Base-by-base conservation (phyloP, 2,329 filamentous ascomycete species). In the Blastomyces parvus region DNA sequence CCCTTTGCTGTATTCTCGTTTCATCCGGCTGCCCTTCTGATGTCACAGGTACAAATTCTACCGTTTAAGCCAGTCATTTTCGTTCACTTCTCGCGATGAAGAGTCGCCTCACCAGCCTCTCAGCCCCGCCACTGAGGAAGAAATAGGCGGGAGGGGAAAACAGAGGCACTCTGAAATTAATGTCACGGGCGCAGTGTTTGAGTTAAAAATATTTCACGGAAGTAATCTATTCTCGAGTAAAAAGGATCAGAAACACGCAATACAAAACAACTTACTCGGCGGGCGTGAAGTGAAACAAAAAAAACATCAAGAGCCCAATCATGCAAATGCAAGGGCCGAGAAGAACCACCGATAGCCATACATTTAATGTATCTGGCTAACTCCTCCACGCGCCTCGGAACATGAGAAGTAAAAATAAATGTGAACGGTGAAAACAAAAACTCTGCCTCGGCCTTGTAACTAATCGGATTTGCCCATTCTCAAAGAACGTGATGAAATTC, bases 21-120 rank as follows among this genome's bases (percentile, higher is more conserved):
- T 57, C 55, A 57, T 42, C 55, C 17, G n/a, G 55, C 55, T 40
- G 42, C 55, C 55, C 8, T 17, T 36, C n/a, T 40, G 33, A 57
- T 57, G 55, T 57, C 22, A 57, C 33, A 7, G 11, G 2, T 42
- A 25, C 55, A 5, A 42, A 38, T 11, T 38, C 36, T 9, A 13
- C 36, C 2, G 36, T 38, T 25, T 13, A 13, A 27, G 22, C 22
- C 22, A 25, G 46, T 50, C 14, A 25, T 25, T 25, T 50, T 22
- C 9, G 8, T 14, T 22, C 13, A 9, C 46, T 50, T 50, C n/a
- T 22, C 44, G 2, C 19, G 0, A 48, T 2, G 11, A 14, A 11
- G 9, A 50, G 1, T 50, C 11, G 52, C 52, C 27, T 36, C 27
- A 22, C 30, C 6, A 53, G 25, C 27, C 50, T 27, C 50, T 27